Conservation (phyloP, 129 eudicot species). For the Sambucus nigra region DNA sequence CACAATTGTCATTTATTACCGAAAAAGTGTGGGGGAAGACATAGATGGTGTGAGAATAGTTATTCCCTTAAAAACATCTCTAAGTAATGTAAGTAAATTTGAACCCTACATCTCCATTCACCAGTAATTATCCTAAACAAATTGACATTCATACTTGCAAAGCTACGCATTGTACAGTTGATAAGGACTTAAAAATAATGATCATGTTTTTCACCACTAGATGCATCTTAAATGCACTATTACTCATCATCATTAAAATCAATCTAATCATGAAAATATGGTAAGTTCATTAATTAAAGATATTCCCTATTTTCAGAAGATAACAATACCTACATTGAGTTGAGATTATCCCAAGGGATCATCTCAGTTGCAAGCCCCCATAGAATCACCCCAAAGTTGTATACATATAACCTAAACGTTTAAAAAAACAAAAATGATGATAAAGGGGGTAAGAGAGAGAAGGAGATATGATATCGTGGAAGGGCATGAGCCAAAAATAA, state of each 20-base stretch:
- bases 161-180: neutral
- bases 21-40: too few species aligned
- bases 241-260: too few species aligned
- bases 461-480: too few species aligned
- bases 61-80: too few species aligned
- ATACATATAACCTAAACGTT: slow-evolving; percentile 61
- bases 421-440: slow-evolving; percentile 13
- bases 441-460: too few species aligned
- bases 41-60: too few species aligned
- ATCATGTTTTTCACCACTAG: neutral
- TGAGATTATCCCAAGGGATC: slow-evolving; percentile 96
- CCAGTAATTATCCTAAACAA: slow-evolving; percentile 32
- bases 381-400: slow-evolving; percentile 89
- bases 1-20: too few species aligned
- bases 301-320: neutral
- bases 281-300: too few species aligned
- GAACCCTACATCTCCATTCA: slow-evolving; percentile 91
- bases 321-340: slow-evolving; percentile 90
- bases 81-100: too few species aligned
- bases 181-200: neutral
- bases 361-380: slow-evolving; percentile 86
- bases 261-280: too few species aligned
- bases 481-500: too few species aligned
- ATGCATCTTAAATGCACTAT: too few species aligned
- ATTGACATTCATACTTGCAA: neutral